Base-by-base conservation (phyloP, 2,329 filamentous ascomycete species). In the Calonectria ilicicola region DNA sequence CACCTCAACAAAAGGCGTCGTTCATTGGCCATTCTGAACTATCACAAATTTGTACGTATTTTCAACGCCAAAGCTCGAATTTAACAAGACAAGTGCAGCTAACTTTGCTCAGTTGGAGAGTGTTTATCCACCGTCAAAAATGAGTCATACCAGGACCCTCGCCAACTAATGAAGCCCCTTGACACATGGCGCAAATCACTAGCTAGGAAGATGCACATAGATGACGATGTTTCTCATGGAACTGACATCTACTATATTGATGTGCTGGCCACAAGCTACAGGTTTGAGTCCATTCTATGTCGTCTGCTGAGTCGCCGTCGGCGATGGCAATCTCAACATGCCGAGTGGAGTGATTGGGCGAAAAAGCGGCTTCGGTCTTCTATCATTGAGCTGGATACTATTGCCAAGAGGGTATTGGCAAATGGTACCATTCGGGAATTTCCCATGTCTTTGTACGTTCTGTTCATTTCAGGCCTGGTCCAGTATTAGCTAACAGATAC, bases 281-380 rank as follows among this genome's bases (percentile, higher is more conserved):
- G 75, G 1, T 74, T 76, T 26, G 75, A 77, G 12, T 70, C 67
- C 2, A 70, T 77, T 6, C 68, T 76, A 53, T 75, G 70, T 19
- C 75, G 75, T 5, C 46, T 75, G 3, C 10, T 76, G 0, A 49
- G 40, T 0, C 69, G 74, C 2, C 63, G 47, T 2, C 73, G 75
- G 3, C 68, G 68, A 1, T 74, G 70, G 70, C 60, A 60, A 2
- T 27, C 65, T 2, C 19, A 23, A 0, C 47, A 72, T 17, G 46
- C 4, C 0, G 17, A 27, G 0, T 14, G 70, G 9, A 49, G 56
- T 1, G 60, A 67, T 17, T 77, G 75, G 75, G 75, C 75, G 1
- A 68, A 72, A 15, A 51, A 69, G n/a, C 58, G 73, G 2, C 74
- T 76, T n/a, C 64, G 68, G 10, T 42, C 68, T 0, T 73, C 68